Evolutionary conservation across 306 rosid species (phyloP), one percentile per base, ranked within the genome.

Genomic region (Rosa lucieae): DNA sequence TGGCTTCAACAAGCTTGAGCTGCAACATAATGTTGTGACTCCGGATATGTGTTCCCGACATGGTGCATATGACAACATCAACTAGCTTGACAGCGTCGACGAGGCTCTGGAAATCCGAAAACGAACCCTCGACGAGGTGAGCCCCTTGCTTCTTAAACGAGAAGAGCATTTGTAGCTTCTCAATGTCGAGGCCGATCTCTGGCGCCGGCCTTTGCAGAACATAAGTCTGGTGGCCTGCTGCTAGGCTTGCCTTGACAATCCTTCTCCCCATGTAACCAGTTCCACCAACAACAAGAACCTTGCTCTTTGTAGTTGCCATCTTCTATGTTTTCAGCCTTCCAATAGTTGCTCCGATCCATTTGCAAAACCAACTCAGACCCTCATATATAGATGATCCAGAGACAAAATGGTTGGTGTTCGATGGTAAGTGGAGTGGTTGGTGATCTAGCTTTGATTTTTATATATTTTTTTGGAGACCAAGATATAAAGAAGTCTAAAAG

Each of bases 201-300:
- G 88, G 80, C 81, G 90, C 93, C n/a, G 88, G 83, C 81, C 97
- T 84, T 9, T 84, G 76, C 3, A 92, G 88, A 4, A 92, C 84
- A 14, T 79, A 90, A 2, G 97, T 92, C 69, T 85, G 77, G n/a
- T 90, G 90, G 10, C 93, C 94, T 29, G 82, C 49, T 29, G 26
- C 80, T 10, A 92, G 77, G 76, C 94, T 85, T 58, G 93, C 94
- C 87, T 59, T 90, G 46, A 90, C 97, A 80, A 92, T 63, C 81
- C 93, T 92, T 71, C 90, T 92, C 40, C 97, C 97, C 35, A 92
- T 18, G 81, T 92, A 92, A 65, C 97, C 97, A 49, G 93, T 92
- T 81, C 93, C 97, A 10, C 97, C 97, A n/a, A 92, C 67, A 12
- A 92, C 84, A 18, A 92, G 81, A 21, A 92, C 94, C 79, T 46